Base-by-base conservation (phyloP, 2,329 filamentous ascomycete genomes). In the Beauveria brongniartii region DNA sequence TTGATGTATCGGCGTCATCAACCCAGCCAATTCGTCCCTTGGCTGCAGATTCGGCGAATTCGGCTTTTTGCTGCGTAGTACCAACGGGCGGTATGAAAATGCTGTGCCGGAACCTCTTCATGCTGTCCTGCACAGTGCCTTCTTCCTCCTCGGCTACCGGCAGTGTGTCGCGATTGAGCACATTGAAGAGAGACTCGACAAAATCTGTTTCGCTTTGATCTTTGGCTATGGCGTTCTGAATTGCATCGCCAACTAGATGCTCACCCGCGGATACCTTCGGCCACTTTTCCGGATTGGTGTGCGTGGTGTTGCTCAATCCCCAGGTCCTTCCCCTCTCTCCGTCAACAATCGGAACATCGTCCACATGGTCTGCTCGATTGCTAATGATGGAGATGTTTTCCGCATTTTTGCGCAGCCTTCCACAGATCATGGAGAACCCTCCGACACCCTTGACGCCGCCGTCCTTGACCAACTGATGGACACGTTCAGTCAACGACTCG, bases 391-490 rank as follows among this genome's bases (percentile, higher is more conserved):
- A 84, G 12, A 88, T 72, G 0, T 80, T 80, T 62, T 82, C 75
- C 24, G 80, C 68, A 9, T 75, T 77, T 52, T 71, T 73, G 54
- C 74, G 71, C 66, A 89, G 73, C 67, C 84, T 86, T 9, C 83
- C 84, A 64, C 84, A 87, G n/a, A 87, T 76, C 68, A 89, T 79
- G 26, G 83, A 86, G 69, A 88, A 88, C 0, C 86, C 85, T 7
- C 86, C 86, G 18, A 88, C 82, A 55, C 82, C 84, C 66, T 81
- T 81, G 24, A 85, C 79, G 10, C 81, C 72, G 24, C 76, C 75
- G 30, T 78, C 78, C 46, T 78, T 75, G 54, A 86, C 76, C 66
- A 86, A 74, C 10, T 75, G 73, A 58, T 77, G 68, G 18, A 85
- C 81, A 65, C 83, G 84, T 3, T 79, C 71, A 37, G 75, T 70